Evolutionary conservation across 179 eudicot genomes (phyloP).

Genomic region (Camellia oleifera): DNA sequence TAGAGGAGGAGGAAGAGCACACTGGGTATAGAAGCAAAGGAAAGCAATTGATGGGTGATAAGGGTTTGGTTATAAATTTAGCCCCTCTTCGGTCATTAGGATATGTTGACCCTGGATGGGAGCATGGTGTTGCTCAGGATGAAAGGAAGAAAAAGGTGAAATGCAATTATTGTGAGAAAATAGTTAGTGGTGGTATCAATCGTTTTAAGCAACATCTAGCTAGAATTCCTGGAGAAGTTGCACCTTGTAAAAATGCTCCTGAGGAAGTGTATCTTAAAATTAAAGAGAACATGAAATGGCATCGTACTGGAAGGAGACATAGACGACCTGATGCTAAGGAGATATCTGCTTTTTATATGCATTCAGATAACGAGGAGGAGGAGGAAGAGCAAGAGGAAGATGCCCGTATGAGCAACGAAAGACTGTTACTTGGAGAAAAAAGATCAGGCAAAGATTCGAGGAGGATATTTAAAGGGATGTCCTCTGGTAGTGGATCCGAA

Average conservation of each 20-base stretch:
- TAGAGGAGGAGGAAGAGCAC: conserved; percentile 51
- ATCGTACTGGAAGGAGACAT: conserved; percentile 89
- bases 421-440: conserved; percentile 38
- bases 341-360: conserved; percentile 55
- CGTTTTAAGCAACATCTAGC: conserved; percentile 96
- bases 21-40: conserved; percentile 58
- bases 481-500: conserved; percentile 54
- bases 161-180: conserved; percentile 92
- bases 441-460: conserved; percentile 48
- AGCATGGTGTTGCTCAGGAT: conserved; percentile 94
- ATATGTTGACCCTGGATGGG: conserved; percentile 98
- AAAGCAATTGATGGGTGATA: conserved; percentile 57
- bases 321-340: conserved; percentile 65
- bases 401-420: conserved; percentile 43
- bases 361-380: conserved; percentile 78
- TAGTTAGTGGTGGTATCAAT: conserved; percentile 98
- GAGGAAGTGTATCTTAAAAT: conserved; percentile 86
- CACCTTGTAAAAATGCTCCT: conserved; percentile 91
- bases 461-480: conserved; percentile 40
- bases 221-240: conserved; percentile 97
- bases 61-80: conserved; percentile 57
- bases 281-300: conserved; percentile 98
- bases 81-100: conserved; percentile 90
- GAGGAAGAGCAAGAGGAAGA: conserved; percentile 66
- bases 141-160: conserved; percentile 94